Percentiles rank a stretch among this genome's conserved stretches.
These are phyloP conservation scores for Candida namnaoensis DNA, from an alignment of 805 yeast species.

Conservation along the genomic window DNA sequence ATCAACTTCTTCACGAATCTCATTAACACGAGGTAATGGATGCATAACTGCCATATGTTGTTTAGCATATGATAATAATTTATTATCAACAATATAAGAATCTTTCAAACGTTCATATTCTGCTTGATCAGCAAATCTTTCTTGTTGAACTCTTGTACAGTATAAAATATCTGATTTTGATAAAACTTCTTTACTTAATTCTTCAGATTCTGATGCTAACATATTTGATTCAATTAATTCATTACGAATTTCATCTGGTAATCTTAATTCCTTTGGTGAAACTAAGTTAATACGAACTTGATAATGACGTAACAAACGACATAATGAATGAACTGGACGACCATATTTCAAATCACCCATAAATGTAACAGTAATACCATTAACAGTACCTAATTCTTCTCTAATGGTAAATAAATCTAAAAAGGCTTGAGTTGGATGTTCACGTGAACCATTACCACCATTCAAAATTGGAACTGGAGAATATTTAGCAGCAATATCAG, in stretches of 20 bases:
- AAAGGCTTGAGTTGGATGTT: constrained; percentile 98
- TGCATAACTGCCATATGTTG: constrained; percentile 99
- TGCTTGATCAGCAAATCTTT: constrained; percentile 70
- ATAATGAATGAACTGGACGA: constrained; percentile 95
- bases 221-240: constrained; percentile 60
- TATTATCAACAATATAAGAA: constrained; percentile 87
- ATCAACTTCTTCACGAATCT: constrained; percentile 96
- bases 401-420: constrained; percentile 95
- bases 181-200: constrained; percentile 75
- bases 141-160: constrained; percentile 98
- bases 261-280: constrained; percentile 77
- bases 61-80: constrained; percentile 84
- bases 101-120: constrained; percentile 88
- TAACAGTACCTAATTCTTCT: constrained; percentile 97
- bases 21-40: constrained; percentile 95
- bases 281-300: constrained; percentile 90
- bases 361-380: constrained; percentile 95
- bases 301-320: constrained; percentile 83
- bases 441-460: constrained; percentile 97
- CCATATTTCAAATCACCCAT: constrained; percentile 99
- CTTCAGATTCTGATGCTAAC: constrained; percentile 66
- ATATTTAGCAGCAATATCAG: constrained; percentile 89
- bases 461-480: constrained; percentile 96
- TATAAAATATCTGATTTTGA: constrained; percentile 90
- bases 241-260: constrained; percentile 68